phyloP scores from a whole-genome alignment of 2,329 filamentous ascomycete species.

The Claviceps paspali region DNA sequence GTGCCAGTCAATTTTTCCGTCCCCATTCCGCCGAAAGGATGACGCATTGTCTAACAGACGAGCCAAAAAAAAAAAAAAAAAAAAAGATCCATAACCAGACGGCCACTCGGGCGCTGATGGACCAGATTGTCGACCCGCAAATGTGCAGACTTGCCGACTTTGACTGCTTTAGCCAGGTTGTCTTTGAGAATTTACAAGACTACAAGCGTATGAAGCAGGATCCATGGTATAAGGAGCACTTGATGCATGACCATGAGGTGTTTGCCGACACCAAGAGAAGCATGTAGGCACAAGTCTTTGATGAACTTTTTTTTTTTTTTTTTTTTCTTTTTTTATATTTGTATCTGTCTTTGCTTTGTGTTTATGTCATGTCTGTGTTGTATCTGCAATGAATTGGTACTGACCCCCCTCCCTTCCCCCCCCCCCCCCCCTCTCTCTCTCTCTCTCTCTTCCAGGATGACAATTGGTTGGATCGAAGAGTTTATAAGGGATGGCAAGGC shows the following conservation, averaged over 20 bases:
- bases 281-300: slow-evolving; percentile 9
- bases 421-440: too few relatives aligned
- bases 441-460: slow-evolving; percentile 18
- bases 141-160: slow-evolving; percentile 32
- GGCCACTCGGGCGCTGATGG: slow-evolving; percentile 19
- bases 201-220: slow-evolving; percentile 33
- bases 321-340: too few relatives aligned
- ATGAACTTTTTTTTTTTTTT: not conserved
- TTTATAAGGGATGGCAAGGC: slow-evolving; percentile 23
- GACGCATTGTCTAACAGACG: too few relatives aligned
- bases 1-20: too few relatives aligned
- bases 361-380: too few relatives aligned
- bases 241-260: slow-evolving; percentile 29
- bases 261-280: slow-evolving; percentile 33
- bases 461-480: slow-evolving; percentile 30
- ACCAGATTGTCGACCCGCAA: slow-evolving; percentile 24
- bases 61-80: too few relatives aligned
- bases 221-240: slow-evolving; percentile 29
- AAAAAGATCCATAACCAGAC: slow-evolving; percentile 25
- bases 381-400: too few relatives aligned
- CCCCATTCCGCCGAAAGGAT: too few relatives aligned
- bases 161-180: slow-evolving; percentile 33
- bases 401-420: too few relatives aligned
- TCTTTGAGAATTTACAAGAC: slow-evolving; percentile 28
- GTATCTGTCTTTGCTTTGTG: too few relatives aligned